Percentiles rank a stretch among this genome's conserved stretches.
These are phyloP conservation scores for Didymella sp. DNA, from an alignment of 2,329 filamentous ascomycete genomes.

Conservation along the genomic window DNA sequence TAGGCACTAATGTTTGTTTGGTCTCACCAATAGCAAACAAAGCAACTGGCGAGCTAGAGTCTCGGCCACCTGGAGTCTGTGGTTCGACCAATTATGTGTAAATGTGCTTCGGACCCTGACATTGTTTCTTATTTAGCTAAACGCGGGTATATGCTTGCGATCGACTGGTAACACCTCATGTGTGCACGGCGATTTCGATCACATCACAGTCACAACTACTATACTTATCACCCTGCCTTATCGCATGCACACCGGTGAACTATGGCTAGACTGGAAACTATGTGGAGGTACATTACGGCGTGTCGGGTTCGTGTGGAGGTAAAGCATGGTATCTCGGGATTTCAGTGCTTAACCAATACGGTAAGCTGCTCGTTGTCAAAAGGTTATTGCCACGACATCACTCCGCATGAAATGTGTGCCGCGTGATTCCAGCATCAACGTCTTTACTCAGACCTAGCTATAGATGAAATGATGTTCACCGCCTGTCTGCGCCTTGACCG, in stretches of 20 bases:
- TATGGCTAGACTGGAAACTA: conserved; percentile 2
- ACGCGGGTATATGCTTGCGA: conserved; percentile 30
- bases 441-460: background rate
- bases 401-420: conserved; percentile 19
- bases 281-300: conserved; percentile 1
- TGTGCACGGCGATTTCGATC: conserved; percentile 16
- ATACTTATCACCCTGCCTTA: conserved; percentile 25
- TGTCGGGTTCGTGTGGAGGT: conserved; percentile 4
- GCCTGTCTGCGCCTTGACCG: conserved; percentile 8
- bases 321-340: conserved; percentile 4
- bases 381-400: conserved; percentile 11
- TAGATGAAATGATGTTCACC: conserved; percentile 9
- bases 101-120: conserved; percentile 16
- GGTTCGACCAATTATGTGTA: conserved; percentile 22
- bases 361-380: conserved; percentile 14
- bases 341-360: conserved; percentile 8
- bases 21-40: conserved; percentile 27
- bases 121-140: conserved; percentile 26
- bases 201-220: conserved; percentile 13
- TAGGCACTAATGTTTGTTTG: conserved; percentile 19
- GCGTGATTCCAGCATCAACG: conserved; percentile 18
- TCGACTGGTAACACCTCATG: conserved; percentile 21
- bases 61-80: conserved; percentile 18
- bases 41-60: conserved; percentile 23
- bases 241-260: conserved; percentile 30